These are phyloP conservation scores for Brassica rapa DNA, from an alignment of 345 rosid genomes.

Conservation along the genomic window DNA sequence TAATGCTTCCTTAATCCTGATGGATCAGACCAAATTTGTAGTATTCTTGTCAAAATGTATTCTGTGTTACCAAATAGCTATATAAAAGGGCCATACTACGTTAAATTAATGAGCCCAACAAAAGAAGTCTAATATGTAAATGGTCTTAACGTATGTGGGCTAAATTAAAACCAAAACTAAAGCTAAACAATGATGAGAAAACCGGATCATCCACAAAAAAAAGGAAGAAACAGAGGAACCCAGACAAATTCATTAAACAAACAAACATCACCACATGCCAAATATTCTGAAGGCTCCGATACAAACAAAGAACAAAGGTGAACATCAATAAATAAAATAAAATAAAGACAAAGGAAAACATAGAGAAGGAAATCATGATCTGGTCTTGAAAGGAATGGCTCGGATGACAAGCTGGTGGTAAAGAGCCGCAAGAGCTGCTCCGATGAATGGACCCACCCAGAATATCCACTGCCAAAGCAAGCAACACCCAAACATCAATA, in stretches of 20 bases:
- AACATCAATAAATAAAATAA: background rate
- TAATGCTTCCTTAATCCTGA: no score
- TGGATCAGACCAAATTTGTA: background rate
- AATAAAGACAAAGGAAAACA: background rate
- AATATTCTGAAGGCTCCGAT: background rate
- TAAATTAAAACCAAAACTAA: background rate
- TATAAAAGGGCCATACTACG: background rate
- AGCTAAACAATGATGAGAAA: background rate
- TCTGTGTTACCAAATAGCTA: no score
- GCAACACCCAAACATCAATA: background rate
- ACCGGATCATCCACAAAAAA: background rate
- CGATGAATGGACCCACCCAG: conserved; percentile 79
- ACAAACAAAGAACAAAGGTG: background rate
- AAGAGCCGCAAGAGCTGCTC: conserved; percentile 75
- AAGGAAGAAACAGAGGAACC: background rate
- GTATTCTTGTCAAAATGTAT: background rate
- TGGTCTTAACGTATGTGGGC: background rate
- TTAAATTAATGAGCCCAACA: background rate
- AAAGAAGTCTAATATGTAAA: background rate
- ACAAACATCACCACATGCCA: background rate
- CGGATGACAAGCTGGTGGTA: conserved; percentile 73
- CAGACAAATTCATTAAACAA: background rate
- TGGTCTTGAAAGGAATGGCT: conserved; percentile 67
- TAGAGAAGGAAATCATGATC: conserved; percentile 6
- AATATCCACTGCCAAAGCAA: conserved; percentile 59